Base-by-base conservation (phyloP, 345 rosid genomes). In the Turnera subulata region DNA sequence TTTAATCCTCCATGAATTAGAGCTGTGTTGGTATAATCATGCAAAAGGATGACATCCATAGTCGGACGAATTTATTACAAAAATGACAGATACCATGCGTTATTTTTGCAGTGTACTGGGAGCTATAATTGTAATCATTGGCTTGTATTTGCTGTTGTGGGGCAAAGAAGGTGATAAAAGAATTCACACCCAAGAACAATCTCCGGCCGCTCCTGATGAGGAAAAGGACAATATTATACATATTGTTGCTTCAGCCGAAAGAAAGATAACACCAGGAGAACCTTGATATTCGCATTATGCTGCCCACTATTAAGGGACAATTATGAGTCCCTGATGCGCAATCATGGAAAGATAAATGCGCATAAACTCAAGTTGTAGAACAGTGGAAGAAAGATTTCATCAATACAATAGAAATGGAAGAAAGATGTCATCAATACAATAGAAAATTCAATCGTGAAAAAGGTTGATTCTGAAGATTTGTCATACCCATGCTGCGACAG, bases 131-230 rank as follows among this genome's bases (percentile, higher is more conserved):
- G 85, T 78, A 29, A 78, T 83, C 13, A 6, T 62, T 39, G 94
- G 88, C 40, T 52, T 86, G 25, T 86, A 86, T 67, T 38, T 83
- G 64, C 76, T 86, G 61, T 56, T 81, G 13, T 83, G 89, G 90
- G 94, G 90, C n/a, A 86, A 83, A 73, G 88, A 79, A 43, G 75
- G 50, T 9, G 84, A 76, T 20, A 49, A 40, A 40, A 47, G 58
- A 35, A 53, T 12, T 64, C 53, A 45, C 21, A 12, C 40, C 10
- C 50, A 53, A 32, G 72, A 60, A 56, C 61, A 68, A 32, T 45
- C 61, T 33, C 18, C 8, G 33, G 50, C 53, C 0, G 32, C 53
- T 15, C 13, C 26, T 14, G 69, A 63, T 33, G 73, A 66, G 47
- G 50, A 49, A 58, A 29, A 53, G 0, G 60, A 53, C 7, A 24